A percentile compares a stretch with the other conserved stretches of the same genome.
phyloP scores from a whole-genome alignment of 768 basidiomycete species.

The Lactifluus volemus region DNA sequence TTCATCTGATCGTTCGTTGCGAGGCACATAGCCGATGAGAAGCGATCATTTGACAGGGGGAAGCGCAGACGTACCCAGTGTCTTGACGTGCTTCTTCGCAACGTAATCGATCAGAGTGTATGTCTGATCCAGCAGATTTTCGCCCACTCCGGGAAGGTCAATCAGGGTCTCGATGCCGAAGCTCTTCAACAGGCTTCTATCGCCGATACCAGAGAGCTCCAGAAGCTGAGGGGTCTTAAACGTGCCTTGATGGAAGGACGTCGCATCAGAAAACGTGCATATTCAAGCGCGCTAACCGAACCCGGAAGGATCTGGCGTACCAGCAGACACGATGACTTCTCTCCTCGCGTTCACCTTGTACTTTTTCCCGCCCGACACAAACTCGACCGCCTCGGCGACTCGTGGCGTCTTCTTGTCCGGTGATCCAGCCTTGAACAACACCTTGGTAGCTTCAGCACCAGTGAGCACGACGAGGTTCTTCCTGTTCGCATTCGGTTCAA shows the following conservation, averaged over 20 bases:
- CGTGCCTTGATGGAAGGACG: constrained; percentile 22
- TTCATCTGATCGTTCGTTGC: constrained; percentile 1
- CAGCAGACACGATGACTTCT: constrained; percentile 34
- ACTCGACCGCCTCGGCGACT: constrained; percentile 30
- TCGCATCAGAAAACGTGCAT: not conserved
- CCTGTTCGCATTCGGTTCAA: constrained; percentile 14
- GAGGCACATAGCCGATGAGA: not conserved
- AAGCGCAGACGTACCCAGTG: constrained; percentile 5
- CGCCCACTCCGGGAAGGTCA: constrained; percentile 39
- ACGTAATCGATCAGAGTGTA: constrained; percentile 16
- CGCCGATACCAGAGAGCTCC: constrained; percentile 29
- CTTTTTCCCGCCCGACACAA: constrained; percentile 22
- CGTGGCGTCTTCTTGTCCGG: constrained; percentile 2
- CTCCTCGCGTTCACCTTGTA: constrained; percentile 30
- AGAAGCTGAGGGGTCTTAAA: constrained; percentile 31
- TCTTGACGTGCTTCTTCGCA: constrained; percentile 9
- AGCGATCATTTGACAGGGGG: not conserved
- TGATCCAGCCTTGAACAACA: constrained; percentile 1
- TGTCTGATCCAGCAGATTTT: constrained; percentile 29
- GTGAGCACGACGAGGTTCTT: constrained; percentile 17
- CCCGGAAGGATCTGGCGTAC: not conserved
- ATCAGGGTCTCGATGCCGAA: constrained; percentile 29
- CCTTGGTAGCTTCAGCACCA: constrained; percentile 12
- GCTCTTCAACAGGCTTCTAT: constrained; percentile 25
- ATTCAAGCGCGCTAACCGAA: not conserved